phyloP scores from a whole-genome alignment of 2,329 filamentous ascomycete species.

The Dothideomycetes sp. region DNA sequence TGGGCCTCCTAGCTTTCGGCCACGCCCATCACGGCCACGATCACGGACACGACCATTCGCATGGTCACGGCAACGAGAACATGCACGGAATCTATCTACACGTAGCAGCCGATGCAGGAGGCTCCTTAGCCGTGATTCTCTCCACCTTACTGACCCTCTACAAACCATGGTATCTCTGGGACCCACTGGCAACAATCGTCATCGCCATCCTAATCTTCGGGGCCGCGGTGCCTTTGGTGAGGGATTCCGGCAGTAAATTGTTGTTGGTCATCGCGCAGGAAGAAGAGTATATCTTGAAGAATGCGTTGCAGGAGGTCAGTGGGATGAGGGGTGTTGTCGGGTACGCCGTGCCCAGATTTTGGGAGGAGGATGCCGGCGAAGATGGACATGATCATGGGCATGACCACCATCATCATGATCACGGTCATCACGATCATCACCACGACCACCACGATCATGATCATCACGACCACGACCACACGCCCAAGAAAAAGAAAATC shows the following conservation, averaged over 20 bases:
- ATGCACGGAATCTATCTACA: slow-evolving; percentile 98
- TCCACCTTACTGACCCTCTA: slow-evolving; percentile 82
- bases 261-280: slow-evolving; percentile 77
- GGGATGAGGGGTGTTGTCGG: slow-evolving; percentile 74
- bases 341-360: slow-evolving; percentile 84
- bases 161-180: slow-evolving; percentile 86
- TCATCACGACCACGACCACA: slow-evolving; percentile 22
- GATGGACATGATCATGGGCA: slow-evolving; percentile 21
- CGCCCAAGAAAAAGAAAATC: slow-evolving; percentile 38
- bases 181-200: slow-evolving; percentile 85
- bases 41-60: slow-evolving; percentile 48
- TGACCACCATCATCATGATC: slow-evolving; percentile 19
- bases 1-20: slow-evolving; percentile 79
- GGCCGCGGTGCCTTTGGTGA: slow-evolving; percentile 83
- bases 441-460: slow-evolving; percentile 22
- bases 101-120: slow-evolving; percentile 86
- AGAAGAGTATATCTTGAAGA: slow-evolving; percentile 78
- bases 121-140: slow-evolving; percentile 86
- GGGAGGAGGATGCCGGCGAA: slow-evolving; percentile 63
- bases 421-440: slow-evolving; percentile 18
- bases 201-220: slow-evolving; percentile 89
- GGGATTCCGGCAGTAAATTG: slow-evolving; percentile 71
- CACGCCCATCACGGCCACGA: slow-evolving; percentile 42
- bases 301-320: slow-evolving; percentile 73
- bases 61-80: slow-evolving; percentile 80